phyloP scores from a whole-genome alignment of 768 basidiomycete genomes.

The Tylopilus cervinicoccineus region DNA sequence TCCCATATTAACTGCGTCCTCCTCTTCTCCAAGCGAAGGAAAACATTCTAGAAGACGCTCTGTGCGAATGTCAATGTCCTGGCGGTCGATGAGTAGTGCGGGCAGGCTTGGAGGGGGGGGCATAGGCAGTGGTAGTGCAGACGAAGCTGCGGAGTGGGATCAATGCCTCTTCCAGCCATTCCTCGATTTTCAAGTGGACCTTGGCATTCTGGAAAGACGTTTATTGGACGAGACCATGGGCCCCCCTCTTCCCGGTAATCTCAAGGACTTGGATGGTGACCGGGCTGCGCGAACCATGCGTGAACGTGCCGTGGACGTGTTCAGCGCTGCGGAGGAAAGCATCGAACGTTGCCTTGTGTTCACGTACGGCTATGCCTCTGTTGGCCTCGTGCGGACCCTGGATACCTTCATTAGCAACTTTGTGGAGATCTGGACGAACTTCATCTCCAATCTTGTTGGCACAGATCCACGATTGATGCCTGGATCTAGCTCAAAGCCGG shows the following conservation, averaged over 20 bases:
- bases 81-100: constrained; percentile 37
- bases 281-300: constrained; percentile 60
- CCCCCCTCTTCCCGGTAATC: constrained; percentile 36
- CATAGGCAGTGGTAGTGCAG: constrained; percentile 9
- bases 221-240: constrained; percentile 58
- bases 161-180: constrained; percentile 92
- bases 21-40: constrained; percentile 19
- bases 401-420: constrained; percentile 72
- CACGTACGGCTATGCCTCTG: constrained; percentile 85
- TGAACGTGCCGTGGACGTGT: constrained; percentile 73
- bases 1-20: constrained; percentile 16
- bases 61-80: constrained; percentile 62
- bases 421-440: constrained; percentile 57
- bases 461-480: constrained; percentile 24
- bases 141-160: constrained; percentile 68
- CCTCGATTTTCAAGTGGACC: constrained; percentile 85
- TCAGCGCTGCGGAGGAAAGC: constrained; percentile 77
- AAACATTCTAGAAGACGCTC: constrained; percentile 50
- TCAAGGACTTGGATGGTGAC: constrained; percentile 29
- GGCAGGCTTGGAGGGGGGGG: constrained; percentile 17
- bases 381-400: constrained; percentile 68
- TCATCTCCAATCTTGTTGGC: constrained; percentile 40
- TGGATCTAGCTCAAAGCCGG: constrained; percentile 31
- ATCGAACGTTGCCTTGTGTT: constrained; percentile 69
- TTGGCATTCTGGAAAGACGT: constrained; percentile 71